These are phyloP conservation scores for Nepenthes gracilis DNA, from an alignment of 148 eudicot species.

Conservation along the genomic window DNA sequence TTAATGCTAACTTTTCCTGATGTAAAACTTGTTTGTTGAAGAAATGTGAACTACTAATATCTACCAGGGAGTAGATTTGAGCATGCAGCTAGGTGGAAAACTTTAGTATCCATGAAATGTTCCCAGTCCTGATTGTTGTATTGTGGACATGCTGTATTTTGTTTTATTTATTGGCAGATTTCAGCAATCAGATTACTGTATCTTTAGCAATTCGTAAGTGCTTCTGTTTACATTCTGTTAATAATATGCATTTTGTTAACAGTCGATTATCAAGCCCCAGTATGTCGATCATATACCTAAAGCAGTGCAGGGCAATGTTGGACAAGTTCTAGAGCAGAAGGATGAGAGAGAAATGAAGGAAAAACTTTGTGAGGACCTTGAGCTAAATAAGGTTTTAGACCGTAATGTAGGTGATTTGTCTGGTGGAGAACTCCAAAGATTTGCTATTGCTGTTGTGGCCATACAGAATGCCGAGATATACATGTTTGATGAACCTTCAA, in stretches of 20 bases:
- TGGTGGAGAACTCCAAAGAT: slow-evolving; percentile 95
- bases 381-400: slow-evolving; percentile 76
- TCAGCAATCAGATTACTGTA: background rate
- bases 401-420: slow-evolving; percentile 92
- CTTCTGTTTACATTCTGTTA: background rate
- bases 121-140: too few species aligned
- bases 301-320: slow-evolving; percentile 87
- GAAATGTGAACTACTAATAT: too few species aligned
- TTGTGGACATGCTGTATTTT: background rate
- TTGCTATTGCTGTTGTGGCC: slow-evolving; percentile 88
- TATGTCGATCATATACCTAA: slow-evolving; percentile 94
- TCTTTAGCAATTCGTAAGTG: background rate
- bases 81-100: too few species aligned
- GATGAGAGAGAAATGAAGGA: slow-evolving; percentile 72
- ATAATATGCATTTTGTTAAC: background rate
- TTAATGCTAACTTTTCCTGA: too few species aligned
- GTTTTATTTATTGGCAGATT: background rate
- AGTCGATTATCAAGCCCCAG: slow-evolving; percentile 93
- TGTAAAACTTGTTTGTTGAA: too few species aligned
- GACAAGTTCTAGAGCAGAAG: slow-evolving; percentile 72
- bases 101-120: too few species aligned
- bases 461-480: slow-evolving; percentile 77
- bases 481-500: slow-evolving; percentile 98
- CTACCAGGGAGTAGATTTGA: too few species aligned
- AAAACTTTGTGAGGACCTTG: slow-evolving; percentile 59